Evolutionary conservation across 1,139 yeast species (phyloP), one percentile per base, ranked within the genome.

Genomic region (Magnusiomyces paraingens): DNA sequence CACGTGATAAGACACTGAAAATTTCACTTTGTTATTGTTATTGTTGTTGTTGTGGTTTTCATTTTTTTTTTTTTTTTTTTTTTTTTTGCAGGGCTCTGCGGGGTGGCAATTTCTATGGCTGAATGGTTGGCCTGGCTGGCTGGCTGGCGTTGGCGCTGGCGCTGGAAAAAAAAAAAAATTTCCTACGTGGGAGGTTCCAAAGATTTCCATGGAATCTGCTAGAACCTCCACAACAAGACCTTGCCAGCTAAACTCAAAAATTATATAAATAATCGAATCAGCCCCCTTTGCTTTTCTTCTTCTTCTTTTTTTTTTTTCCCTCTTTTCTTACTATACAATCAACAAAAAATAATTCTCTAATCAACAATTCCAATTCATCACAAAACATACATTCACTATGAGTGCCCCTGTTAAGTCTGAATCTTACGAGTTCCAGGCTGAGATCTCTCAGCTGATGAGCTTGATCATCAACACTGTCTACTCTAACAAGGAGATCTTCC

Each of bases 391-490:
- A 42, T 32, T 14, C 51, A 56, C 49, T 51, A 52, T 48, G 55
- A 47, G 56, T 45, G 38, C 47, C 26, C 53, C 57, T 48, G 40
- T 36, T n/a, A 66, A 63, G 59, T 58, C 69, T 52, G 73, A 70
- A 63, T 67, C 72, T 47, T 70, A 65, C 62, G 99, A 93, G 81
- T 93, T 93, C 79, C 96, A 95, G 75, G 99, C 99, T 83, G 99
- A 93, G 90, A 94, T 93, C 77, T 87, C 98, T 85, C 99, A 93
- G 95, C 83, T 94, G 84, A 87, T 94, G 98, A 88, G 97, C 74
- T 85, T 93, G 82, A 90, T 94, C 90, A 93, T 94, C 80, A 94
- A 94, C 89, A 94, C 99, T 57, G 99, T 94, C 70, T 94, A 94
- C 78, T 93, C 99, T 57, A 94, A 94, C 85, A 94, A 94, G 81